Evolutionary conservation across 225 moss, liverwort and hornwort genomes (phyloP), one percentile per base, ranked within the genome.

Genomic region (Sphagnum tenellum): DNA sequence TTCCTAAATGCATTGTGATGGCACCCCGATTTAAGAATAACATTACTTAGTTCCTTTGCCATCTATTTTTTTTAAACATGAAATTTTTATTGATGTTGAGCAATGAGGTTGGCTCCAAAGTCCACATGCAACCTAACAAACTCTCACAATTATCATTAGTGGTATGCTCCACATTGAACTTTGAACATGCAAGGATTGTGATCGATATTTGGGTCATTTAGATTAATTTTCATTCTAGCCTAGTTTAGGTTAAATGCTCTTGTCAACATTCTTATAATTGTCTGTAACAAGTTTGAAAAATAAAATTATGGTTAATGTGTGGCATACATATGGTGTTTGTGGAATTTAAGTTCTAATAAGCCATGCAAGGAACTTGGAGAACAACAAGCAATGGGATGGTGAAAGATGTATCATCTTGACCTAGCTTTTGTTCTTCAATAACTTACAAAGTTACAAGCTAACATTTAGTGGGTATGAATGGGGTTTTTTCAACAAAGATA

Each of bases 371-470:
- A 79, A 93, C 55, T 65, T 98, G 74, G 98, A 98, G 82, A 90
- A 89, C 61, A 98, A 98, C 80, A 98, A 98, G 93, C 98, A 98
- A 73, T 98, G 98, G 98, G 98, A 98, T 81, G 98, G 93, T 58
- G 98, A 98, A 76, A 98, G 89, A 76, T 98, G 98, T 73, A 98
- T 98, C 46, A 91, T 98, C 63, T 76, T 98, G 71, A 98, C 98
- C 49, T 98, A 93, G 98, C 49, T 98, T 93, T 50, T 98, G 98
- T 85, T 98, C 98, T n/a, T 73, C 93, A 70, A 98, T 93, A 47
- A 90, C 98, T 3, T 98, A 98, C 75, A 98, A 98, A n/a, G n/a
- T n/a, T n/a, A n/a, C n/a, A n/a, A n/a, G 75, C 83, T 98, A 44
- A 93, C 98, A 55, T 93, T 93, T n/a, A 93, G 93, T 59, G 98